Base-by-base conservation (phyloP, 2,329 filamentous ascomycete species). In the Cadophora gregata region DNA sequence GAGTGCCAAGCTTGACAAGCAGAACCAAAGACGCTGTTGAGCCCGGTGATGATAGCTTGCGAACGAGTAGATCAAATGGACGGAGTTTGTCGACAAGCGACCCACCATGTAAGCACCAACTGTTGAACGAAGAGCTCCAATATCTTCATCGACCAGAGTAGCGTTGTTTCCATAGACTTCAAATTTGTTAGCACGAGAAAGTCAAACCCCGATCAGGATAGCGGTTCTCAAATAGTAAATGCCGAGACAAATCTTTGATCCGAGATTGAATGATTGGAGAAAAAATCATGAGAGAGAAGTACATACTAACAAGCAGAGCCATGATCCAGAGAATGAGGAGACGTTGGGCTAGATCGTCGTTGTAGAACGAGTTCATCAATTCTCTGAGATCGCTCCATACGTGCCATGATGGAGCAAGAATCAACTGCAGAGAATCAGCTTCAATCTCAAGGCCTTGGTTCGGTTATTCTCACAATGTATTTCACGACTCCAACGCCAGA, bases 321-420 rank as follows among this genome's bases (percentile, higher is more conserved):
- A 84, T 84, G 63, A 84, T 78, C 81, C 82, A 84, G n/a, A 84
- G 77, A 62, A 84, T 81, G 29, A 82, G 72, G 33, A 82, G 71
- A 8, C 82, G 80, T 70, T 84, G 82, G 1, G 79, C 68, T 24
- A 84, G 71, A 69, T 84, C 83, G 67, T 84, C 82, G 62, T 81
- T 83, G 73, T 84, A 84, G 74, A 82, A 84, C 8, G 80, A 82
- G 73, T 84, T 84, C 81, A 84, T 84, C 64, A 84, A 75, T 73
- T 84, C 82, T 67, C 81, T 80, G 21, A 83, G 76, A 67, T 84
- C 82, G 48, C 77, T 79, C 82, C 82, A 84, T 59, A 84, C 80
- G 67, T 84, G 80, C 82, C 82, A 84, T 64, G 82, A 81, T 10
- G 81, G 81, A 8, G 81, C 77, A 45, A 83, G 81, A 45, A 83